Evolutionary conservation across 1,284 basidiomycete species (phyloP).

Genomic region (Ceratobasidium sp.): DNA sequence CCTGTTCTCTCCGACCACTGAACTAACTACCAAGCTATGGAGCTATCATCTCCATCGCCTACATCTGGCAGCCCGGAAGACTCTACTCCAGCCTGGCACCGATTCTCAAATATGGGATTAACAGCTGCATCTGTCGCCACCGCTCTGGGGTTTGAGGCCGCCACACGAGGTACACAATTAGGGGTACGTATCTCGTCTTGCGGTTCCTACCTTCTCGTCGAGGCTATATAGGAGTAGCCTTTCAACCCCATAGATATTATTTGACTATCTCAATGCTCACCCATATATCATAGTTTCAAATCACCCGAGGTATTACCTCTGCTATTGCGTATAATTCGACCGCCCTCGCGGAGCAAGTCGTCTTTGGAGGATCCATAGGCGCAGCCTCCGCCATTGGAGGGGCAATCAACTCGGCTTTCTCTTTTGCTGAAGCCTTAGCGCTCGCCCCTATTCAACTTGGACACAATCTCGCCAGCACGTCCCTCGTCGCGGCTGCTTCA

Average conservation of each 20-base stretch:
- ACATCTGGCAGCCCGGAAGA: not conserved
- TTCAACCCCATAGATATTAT: not conserved
- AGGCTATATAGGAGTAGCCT: not conserved
- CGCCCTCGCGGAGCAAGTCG: slow-evolving; percentile 69
- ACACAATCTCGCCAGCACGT: slow-evolving; percentile 81
- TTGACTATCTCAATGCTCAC: not conserved
- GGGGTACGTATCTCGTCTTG: slow-evolving; percentile 64
- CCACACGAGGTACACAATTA: slow-evolving; percentile 74
- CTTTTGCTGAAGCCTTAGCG: slow-evolving; percentile 75
- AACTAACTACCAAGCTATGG: not conserved
- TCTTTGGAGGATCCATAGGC: slow-evolving; percentile 72
- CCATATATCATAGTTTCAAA: slow-evolving; percentile 66
- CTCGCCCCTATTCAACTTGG: slow-evolving; percentile 78
- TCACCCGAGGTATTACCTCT: slow-evolving; percentile 72
- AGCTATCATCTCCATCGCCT: not conserved
- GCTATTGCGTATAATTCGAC: slow-evolving; percentile 70
- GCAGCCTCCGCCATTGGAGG: slow-evolving; percentile 69
- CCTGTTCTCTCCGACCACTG: not conserved
- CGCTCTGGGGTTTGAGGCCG: slow-evolving; percentile 72
- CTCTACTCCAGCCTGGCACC: slow-evolving; percentile 32
- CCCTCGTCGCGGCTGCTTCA: slow-evolving; percentile 75
- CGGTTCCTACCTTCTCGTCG: slow-evolving; percentile 44
- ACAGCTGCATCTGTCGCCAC: slow-evolving; percentile 68
- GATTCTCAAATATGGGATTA: slow-evolving; percentile 44
- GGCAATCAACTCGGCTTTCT: slow-evolving; percentile 72